These are phyloP conservation scores for Pseudogymnoascus sp. DNA, from an alignment of 2,329 filamentous ascomycete genomes.

Conservation along the genomic window DNA sequence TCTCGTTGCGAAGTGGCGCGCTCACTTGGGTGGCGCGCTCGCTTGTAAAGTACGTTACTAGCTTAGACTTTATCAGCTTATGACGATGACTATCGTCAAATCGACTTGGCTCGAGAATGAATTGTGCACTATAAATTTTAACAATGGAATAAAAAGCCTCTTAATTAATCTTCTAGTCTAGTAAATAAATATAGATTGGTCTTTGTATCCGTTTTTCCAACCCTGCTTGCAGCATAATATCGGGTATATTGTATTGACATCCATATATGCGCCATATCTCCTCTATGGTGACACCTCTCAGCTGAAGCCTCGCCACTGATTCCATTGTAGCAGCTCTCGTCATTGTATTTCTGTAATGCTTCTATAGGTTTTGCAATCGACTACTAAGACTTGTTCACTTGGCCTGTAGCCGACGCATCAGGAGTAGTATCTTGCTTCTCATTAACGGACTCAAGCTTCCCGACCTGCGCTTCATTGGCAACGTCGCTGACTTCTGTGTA, in stretches of 20 bases:
- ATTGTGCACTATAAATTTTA: not conserved
- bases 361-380: not conserved
- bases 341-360: not conserved
- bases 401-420: not conserved
- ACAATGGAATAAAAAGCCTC: not conserved
- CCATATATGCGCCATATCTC: not conserved
- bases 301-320: not conserved
- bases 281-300: not conserved
- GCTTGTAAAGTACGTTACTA: not conserved
- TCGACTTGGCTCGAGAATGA: not conserved
- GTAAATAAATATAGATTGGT: not conserved
- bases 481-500: not conserved
- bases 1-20: too few relatives aligned
- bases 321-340: not conserved
- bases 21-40: too few relatives aligned
- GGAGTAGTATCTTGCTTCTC: not conserved
- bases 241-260: conserved; percentile 1
- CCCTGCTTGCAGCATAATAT: not conserved
- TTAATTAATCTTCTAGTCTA: conserved; percentile 1
- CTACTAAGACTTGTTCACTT: not conserved
- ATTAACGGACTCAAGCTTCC: not conserved
- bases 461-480: not conserved
- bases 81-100: not conserved
- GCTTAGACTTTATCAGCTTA: not conserved
- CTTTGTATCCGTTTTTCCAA: not conserved